phyloP scores from a whole-genome alignment of 352 stramenopile species.

The Sclerospora graminicola region DNA sequence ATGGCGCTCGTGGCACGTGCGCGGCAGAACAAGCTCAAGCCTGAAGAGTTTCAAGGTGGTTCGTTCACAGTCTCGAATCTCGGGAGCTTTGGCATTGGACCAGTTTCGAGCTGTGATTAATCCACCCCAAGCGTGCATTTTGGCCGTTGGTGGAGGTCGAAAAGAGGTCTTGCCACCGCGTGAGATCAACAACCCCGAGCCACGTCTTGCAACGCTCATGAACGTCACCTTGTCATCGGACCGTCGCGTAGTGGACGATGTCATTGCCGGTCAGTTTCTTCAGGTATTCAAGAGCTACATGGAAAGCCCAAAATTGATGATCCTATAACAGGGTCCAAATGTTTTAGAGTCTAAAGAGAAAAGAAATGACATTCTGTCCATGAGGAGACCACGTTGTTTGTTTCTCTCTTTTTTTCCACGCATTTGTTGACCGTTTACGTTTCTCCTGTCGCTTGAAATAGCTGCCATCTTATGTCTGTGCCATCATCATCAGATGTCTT shows the following conservation, averaged over 20 bases:
- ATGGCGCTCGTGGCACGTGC: constrained; percentile 95
- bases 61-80: constrained; percentile 99
- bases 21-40: constrained; percentile 94
- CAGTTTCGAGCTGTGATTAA: constrained; percentile 99
- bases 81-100: constrained; percentile 95
- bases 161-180: constrained; percentile 73
- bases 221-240: constrained; percentile 95
- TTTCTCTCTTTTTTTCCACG: too few relatives aligned
- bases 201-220: constrained; percentile 87
- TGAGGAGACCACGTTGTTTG: too few relatives aligned
- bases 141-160: constrained; percentile 93
- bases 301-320: constrained; percentile 88
- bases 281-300: constrained; percentile 95
- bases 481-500: too few relatives aligned
- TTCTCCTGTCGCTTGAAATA: too few relatives aligned
- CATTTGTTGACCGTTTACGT: too few relatives aligned
- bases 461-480: too few relatives aligned
- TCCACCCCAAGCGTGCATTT: constrained; percentile 96
- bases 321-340: constrained; percentile 54
- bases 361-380: too few relatives aligned
- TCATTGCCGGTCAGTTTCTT: constrained; percentile 93
- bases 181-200: constrained; percentile 59
- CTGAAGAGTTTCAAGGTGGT: constrained; percentile 98
- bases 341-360: too few relatives aligned
- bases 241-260: constrained; percentile 95